Evolutionary conservation across 345 rosid genomes (phyloP), one percentile per base, ranked within the genome.

Genomic region (Bruguiera sexangula): DNA sequence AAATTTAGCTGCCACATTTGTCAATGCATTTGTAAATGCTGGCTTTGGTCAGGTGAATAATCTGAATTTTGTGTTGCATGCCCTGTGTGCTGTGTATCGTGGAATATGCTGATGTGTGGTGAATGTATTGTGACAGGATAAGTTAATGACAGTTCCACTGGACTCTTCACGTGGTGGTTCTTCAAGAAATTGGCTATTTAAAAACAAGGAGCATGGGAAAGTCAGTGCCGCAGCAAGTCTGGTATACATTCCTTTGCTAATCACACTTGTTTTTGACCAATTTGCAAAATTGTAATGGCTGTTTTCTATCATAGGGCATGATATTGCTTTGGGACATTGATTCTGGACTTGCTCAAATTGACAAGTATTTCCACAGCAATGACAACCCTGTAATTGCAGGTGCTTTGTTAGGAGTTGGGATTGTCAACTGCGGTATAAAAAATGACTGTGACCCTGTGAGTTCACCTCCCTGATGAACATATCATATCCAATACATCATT

Each of bases 1-100:
- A 78, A 95, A 92, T 78, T 80, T 95, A 81, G 93, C 96, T 74
- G 96, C 96, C 29, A 92, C 96, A 59, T 95, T 95, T 78, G 99
- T 92, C 34, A 92, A 95, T 78, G 96, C 99, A 37, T 92, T 89
- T 81, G 97, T 95, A 21, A 95, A 95, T 87, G 96, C 97, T 30
- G 97, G 99, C 39, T 95, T 95, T 75, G 91, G 93, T 31, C 93
- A 92, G 96, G 98, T 2, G 29, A 27, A 27, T 27, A 27, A 27
- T 27, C 29, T 27, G 29, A 27, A 27, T 27, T 27, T 27, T 27
- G 29, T 27, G 29, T 27, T 27, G 29, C 29, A 27, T 27, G 29
- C 29, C 29, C 29, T 27, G 29, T 27, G 29, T 27, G 24, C 24
- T 27, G 29, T 27, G 29, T 27, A 27, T 27, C 2, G 29, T 27